Evolutionary conservation across 768 basidiomycete species (phyloP), one percentile per base, ranked within the genome.

Genomic region (Coprinopsis strossmayeri): DNA sequence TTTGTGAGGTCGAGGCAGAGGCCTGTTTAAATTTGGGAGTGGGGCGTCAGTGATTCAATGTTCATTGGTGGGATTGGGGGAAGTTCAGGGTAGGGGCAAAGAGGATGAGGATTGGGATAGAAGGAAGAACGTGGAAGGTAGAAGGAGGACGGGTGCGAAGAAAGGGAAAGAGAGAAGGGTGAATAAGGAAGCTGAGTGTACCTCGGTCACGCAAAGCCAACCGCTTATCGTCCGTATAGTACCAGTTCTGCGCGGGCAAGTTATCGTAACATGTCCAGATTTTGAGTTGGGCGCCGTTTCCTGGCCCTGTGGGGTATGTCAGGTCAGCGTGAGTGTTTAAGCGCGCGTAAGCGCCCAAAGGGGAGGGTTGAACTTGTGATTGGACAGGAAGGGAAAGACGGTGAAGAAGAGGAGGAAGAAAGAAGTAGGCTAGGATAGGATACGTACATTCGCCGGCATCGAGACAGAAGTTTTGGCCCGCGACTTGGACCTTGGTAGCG

Each of bases 361-460:
- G n/a, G n/a, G n/a, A n/a, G n/a, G n/a, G n/a, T n/a, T n/a, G n/a
- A n/a, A n/a, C n/a, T n/a, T n/a, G n/a, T n/a, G n/a, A n/a, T n/a
- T n/a, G n/a, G n/a, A n/a, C n/a, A n/a, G n/a, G n/a, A n/a, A n/a
- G n/a, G n/a, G n/a, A n/a, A n/a, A n/a, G n/a, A n/a, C n/a, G n/a
- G n/a, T n/a, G n/a, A n/a, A n/a, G n/a, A n/a, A n/a, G n/a, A n/a
- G n/a, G n/a, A n/a, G n/a, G n/a, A n/a, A n/a, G n/a, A n/a, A n/a
- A n/a, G 1, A 27, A 23, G 41, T 23, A 5, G 41, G 23, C 17
- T 17, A 10, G 17, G 11, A 12, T 13, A 34, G 21, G 23, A 15
- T 20, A 57, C 59, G 49, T 42, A 60, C 57, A 47, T 25, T 53
- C 49, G 20, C 65, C 61, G 3, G 61, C 64, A 34, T 66, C 64